Conservation (phyloP, 2,329 filamentous ascomycete genomes). For the Purpureocillium lavendulum region DNA sequence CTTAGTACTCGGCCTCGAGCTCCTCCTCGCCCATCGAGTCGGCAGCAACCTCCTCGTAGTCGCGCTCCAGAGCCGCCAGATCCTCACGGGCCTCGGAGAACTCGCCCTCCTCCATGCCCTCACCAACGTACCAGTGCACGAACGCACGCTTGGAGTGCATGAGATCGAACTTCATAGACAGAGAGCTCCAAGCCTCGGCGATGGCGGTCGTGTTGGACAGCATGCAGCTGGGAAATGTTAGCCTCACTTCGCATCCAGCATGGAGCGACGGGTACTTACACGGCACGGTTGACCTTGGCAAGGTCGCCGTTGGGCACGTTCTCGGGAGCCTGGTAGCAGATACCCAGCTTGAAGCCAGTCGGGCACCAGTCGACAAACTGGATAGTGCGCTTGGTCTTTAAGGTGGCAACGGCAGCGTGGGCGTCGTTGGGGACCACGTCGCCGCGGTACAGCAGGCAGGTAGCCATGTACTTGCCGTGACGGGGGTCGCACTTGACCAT, state of each 20-base stretch:
- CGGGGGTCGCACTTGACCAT: constrained; percentile 99
- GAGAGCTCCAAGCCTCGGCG: constrained; percentile 92
- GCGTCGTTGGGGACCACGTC: constrained; percentile 97
- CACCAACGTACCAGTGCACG: constrained; percentile 99
- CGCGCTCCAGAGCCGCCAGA: constrained; percentile 91
- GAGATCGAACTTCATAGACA: constrained; percentile 97
- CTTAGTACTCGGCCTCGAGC: constrained; percentile 85
- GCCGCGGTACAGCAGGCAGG: constrained; percentile 94
- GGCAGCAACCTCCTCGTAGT: constrained; percentile 97
- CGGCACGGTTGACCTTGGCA: constrained; percentile 95
- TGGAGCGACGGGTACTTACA: constrained; percentile 52
- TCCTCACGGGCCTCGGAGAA: constrained; percentile 99
- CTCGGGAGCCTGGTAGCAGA: constrained; percentile 98
- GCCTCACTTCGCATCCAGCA: constrained; percentile 1
- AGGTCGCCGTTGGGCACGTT: constrained; percentile 95
- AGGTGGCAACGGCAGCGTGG: constrained; percentile 82
- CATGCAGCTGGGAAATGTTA: constrained; percentile 66
- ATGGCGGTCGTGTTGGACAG: constrained; percentile 98
- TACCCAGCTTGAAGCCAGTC: constrained; percentile 99
- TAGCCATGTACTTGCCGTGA: constrained; percentile 99
- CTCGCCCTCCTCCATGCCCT: constrained; percentile 99
- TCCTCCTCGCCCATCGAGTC: constrained; percentile 88
- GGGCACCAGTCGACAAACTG: constrained; percentile 99
- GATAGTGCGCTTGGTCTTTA: constrained; percentile 99
- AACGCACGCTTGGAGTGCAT: constrained; percentile 99